Percentiles rank a stretch among this genome's conserved stretches.
Conservation (phyloP, 1,139 yeast genomes). For the Waltiozyma sp. region DNA sequence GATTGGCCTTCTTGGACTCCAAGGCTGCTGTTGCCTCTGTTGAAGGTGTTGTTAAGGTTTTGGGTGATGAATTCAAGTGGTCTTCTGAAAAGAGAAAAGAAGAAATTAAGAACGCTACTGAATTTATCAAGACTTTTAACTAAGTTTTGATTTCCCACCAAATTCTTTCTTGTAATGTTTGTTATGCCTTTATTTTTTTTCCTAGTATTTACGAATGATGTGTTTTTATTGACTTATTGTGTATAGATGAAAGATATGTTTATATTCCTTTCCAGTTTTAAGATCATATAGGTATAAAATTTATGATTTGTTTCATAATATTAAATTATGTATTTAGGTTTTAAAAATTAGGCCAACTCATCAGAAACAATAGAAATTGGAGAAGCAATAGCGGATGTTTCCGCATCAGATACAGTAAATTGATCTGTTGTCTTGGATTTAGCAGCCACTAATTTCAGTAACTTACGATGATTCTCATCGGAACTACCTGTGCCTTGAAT, state of each 20-base stretch:
- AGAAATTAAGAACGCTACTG: conserved; percentile 43
- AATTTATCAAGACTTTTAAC: conserved; percentile 40
- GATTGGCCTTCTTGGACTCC: conserved; percentile 87
- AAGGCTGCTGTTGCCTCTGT: conserved; percentile 73
- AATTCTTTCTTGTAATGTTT: neutral
- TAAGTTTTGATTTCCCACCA: conserved; percentile 4
- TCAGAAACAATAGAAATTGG: conserved; percentile 16
- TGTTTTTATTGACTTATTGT: neutral
- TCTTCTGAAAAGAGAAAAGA: conserved; percentile 42
- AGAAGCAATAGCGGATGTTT: conserved; percentile 17
- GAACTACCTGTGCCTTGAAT: conserved; percentile 13
- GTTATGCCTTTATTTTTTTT: neutral
- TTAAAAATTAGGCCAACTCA: conserved; percentile 8
- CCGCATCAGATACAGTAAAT: conserved; percentile 7
- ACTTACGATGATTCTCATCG: conserved; percentile 16
- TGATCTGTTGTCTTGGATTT: conserved; percentile 1
- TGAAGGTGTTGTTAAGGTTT: conserved; percentile 76
- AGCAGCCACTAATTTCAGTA: conserved; percentile 11
- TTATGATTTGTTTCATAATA: no score
- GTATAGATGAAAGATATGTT: neutral
- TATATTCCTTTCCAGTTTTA: neutral
- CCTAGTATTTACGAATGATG: no score
- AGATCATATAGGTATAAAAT: no score
- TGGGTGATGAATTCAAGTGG: conserved; percentile 79
- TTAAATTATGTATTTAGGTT: no score